These are phyloP conservation scores for Uronychia setigera DNA, from an alignment of 73 alveolate genomes.

Conservation along the genomic window DNA sequence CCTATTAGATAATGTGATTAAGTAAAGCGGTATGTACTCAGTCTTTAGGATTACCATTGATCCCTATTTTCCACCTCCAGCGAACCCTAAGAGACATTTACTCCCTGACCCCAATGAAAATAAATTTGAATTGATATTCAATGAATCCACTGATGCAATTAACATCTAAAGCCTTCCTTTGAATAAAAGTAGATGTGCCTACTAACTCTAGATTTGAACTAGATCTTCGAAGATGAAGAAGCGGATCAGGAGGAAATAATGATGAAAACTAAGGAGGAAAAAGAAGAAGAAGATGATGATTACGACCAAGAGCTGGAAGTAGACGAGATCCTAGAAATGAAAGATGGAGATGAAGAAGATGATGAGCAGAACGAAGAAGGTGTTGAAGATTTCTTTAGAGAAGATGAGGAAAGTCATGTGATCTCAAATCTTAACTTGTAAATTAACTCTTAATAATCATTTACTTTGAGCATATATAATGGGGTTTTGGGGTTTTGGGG, in stretches of 20 bases:
- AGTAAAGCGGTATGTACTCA: background rate
- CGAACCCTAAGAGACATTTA: conserved; percentile 13
- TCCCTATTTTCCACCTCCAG: conserved; percentile 39
- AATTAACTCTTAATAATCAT: too few relatives aligned
- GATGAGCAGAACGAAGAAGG: too few relatives aligned
- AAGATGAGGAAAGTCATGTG: too few relatives aligned
- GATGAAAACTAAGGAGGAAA: too few relatives aligned
- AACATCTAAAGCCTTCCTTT: conserved; percentile 43
- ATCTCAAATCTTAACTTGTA: too few relatives aligned
- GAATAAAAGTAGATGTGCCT: background rate
- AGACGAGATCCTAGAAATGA: too few relatives aligned
- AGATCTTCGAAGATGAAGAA: conserved; percentile 31
- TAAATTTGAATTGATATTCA: conserved; percentile 17
- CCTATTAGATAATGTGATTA: conserved; percentile 9
- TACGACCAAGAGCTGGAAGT: conserved; percentile 47
- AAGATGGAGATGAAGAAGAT: too few relatives aligned
- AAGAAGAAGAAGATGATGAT: conserved; percentile 42
- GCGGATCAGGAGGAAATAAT: too few relatives aligned
- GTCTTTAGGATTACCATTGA: conserved; percentile 19
- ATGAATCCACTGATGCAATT: conserved; percentile 55
- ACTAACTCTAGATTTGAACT: conserved; percentile 30
- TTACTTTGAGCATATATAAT: too few relatives aligned
- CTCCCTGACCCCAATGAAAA: conserved; percentile 29
- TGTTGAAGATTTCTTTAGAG: too few relatives aligned
- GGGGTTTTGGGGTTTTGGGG: too few relatives aligned